Evolutionary conservation across 2,329 filamentous ascomycete species (phyloP), one percentile per base, ranked within the genome.

Genomic region (Coniochaeta ligniaria): DNA sequence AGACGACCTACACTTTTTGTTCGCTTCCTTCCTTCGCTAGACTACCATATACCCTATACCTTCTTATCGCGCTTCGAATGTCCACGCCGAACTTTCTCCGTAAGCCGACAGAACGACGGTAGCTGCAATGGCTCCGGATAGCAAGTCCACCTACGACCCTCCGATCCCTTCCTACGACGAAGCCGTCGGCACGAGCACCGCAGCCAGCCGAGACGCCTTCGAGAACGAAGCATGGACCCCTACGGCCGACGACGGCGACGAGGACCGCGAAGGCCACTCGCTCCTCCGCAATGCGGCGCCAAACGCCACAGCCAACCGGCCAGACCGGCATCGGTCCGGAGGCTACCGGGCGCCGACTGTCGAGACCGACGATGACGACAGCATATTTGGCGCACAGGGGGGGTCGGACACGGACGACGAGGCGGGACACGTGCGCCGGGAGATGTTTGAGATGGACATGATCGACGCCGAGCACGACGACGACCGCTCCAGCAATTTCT

Each of bases 371-470:
- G 88, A 87, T 63, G 88, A 93, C 64, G 81, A 80, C 62, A 80
- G 80, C 65, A 70, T 79, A 28, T 78, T 84, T 74, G 73, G 81
- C 70, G 74, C 81, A 76, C 78, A 73, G 67, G 76, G 72, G 67
- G 76, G 79, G 31, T 76, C 74, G 24, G 77, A 77, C 43, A 71
- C 73, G 59, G 77, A 77, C 57, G 72, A 73, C 35, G 82, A 90
- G 65, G 85, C 85, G 41, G 85, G 84, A 35, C 85, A 87, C 64
- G 82, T 95, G 67, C 86, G 91, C 64, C 83, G 89, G 66, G 91
- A 95, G 75, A 88, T 98, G 78, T 86, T 96, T 70, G 90, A 97
- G 81, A 87, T 96, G 82, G 92, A 96, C 66, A 85, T 96, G 47
- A 84, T 92, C 68, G 92, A 96, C 66, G 85, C 86, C 31, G 69